Evolutionary conservation across 2,329 filamentous ascomycete genomes (phyloP).

Genomic region (Pseudogymnoascus sp.): DNA sequence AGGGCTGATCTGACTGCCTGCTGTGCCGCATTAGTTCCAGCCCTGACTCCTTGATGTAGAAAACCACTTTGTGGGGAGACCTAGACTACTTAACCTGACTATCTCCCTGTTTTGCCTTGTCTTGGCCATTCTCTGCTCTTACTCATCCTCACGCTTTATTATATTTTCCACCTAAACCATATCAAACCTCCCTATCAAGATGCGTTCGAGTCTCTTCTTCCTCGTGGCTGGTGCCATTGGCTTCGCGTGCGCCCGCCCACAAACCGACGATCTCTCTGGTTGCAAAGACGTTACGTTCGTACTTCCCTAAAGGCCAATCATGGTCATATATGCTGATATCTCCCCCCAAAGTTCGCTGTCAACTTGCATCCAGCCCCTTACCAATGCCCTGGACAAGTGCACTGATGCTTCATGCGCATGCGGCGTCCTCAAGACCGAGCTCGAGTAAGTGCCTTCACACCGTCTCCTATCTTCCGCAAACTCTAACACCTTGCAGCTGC

Average conservation of each 20-base stretch:
- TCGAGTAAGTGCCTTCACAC: neutral
- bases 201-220: neutral
- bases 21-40: neutral
- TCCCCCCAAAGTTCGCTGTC: neutral
- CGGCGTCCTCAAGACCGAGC: neutral
- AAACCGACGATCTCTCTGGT: neutral
- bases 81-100: neutral
- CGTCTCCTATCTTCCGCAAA: neutral
- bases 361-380: neutral
- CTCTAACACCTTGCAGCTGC: neutral
- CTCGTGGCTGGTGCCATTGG: neutral
- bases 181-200: neutral
- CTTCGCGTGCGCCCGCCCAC: neutral
- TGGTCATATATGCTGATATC: neutral
- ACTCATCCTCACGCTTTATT: neutral
- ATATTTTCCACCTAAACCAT: neutral
- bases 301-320: neutral
- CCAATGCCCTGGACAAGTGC: neutral
- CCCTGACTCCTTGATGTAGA: neutral
- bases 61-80: neutral
- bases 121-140: neutral
- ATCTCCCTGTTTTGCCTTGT: neutral
- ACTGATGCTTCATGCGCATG: neutral
- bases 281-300: constrained; percentile 2
- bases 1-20: neutral